phyloP scores from a whole-genome alignment of 805 yeast species.

The Brettanomyces naardenensis region DNA sequence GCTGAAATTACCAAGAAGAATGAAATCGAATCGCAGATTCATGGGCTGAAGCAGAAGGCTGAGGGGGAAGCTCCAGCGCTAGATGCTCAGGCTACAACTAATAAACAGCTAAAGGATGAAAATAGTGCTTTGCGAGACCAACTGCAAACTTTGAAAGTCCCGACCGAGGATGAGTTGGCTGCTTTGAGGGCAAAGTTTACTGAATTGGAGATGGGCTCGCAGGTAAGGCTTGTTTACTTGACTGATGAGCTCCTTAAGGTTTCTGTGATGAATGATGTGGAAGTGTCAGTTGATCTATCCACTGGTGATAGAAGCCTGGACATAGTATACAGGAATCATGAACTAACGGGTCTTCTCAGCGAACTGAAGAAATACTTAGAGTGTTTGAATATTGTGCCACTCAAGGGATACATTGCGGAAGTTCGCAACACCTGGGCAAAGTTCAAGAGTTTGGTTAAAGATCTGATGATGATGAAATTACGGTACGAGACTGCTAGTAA shows the following conservation, averaged over 20 bases:
- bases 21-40: constrained; percentile 1
- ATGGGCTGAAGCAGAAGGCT: background rate
- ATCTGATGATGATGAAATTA: constrained; percentile 7
- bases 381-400: background rate
- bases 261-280: constrained; percentile 5
- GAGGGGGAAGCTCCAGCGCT: background rate
- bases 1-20: background rate
- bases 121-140: constrained; percentile 3
- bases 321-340: constrained; percentile 1
- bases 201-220: constrained; percentile 7
- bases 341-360: constrained; percentile 4
- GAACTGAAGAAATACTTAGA: constrained; percentile 1
- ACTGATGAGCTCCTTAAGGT: constrained; percentile 4
- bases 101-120: constrained; percentile 2
- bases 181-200: constrained; percentile 8
- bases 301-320: constrained; percentile 3
- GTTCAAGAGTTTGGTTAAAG: constrained; percentile 8
- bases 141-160: constrained; percentile 7
- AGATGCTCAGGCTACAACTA: constrained; percentile 2
- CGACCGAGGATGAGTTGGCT: constrained; percentile 12
- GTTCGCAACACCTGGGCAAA: constrained; percentile 1
- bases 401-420: constrained; percentile 7
- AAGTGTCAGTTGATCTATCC: constrained; percentile 4
- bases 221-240: constrained; percentile 9
- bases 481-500: background rate